A percentile compares a stretch with the other conserved stretches of the same genome.
phyloP scores from a whole-genome alignment of 1,284 basidiomycete genomes.

The Rhodotorula sp. region DNA sequence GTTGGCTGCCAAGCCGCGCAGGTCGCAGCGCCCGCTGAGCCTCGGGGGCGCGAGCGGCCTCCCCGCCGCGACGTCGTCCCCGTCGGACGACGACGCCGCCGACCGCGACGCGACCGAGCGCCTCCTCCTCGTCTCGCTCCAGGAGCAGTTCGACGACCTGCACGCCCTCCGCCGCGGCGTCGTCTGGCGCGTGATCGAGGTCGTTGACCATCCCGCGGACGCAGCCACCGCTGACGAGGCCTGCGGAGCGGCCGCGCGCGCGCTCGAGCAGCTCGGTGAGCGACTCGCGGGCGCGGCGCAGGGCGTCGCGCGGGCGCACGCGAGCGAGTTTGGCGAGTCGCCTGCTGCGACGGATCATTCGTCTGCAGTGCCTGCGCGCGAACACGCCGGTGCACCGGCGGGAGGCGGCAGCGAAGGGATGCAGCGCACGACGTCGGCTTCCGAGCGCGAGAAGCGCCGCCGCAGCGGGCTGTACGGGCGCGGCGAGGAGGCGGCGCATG shows the following conservation, averaged over 20 bases:
- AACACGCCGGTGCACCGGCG: not conserved
- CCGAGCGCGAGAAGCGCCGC: slow-evolving; percentile 2
- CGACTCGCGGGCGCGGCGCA: not conserved
- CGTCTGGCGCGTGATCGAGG: slow-evolving; percentile 23
- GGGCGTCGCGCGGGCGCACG: not conserved
- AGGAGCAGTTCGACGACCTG: slow-evolving; percentile 11
- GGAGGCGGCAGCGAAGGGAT: not conserved
- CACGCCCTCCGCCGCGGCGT: slow-evolving; percentile 16
- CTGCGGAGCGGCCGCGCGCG: not conserved
- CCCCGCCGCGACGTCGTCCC: not conserved
- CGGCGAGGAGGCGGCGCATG: not conserved
- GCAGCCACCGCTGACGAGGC: not conserved
- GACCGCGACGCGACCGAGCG: not conserved
- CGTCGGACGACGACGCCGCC: not conserved
- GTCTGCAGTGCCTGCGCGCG: too few species aligned
- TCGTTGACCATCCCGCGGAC: not conserved
- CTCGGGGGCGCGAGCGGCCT: slow-evolving; percentile 20
- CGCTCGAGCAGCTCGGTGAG: not conserved
- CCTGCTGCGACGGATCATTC: not conserved
- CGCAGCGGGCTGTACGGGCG: slow-evolving; percentile 1
- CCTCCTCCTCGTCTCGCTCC: slow-evolving; percentile 11
- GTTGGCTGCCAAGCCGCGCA: not conserved
- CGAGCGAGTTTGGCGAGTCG: slow-evolving; percentile 8
- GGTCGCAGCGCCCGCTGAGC: slow-evolving; percentile 12
- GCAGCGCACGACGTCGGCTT: not conserved